Evolutionary conservation across 306 rosid species (phyloP).

Genomic region (Vicia faba): DNA sequence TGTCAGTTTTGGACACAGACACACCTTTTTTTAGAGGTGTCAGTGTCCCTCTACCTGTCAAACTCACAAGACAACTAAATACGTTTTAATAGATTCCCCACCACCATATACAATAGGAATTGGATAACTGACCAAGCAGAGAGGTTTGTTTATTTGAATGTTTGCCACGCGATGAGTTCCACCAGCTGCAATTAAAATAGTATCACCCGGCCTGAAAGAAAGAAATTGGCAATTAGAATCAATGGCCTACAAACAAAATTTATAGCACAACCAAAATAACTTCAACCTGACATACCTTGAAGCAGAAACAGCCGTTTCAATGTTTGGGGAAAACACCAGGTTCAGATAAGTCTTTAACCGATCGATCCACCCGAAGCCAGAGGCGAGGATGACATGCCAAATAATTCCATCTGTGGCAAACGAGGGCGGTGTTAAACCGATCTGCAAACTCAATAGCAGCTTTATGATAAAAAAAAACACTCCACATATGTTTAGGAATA

Average conservation of each 20-base stretch:
- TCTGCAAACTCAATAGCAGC: conserved; percentile 93
- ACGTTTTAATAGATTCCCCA: not conserved
- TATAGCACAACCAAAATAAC: conserved; percentile 2
- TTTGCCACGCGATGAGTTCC: conserved; percentile 71
- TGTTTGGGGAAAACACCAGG: conserved; percentile 77
- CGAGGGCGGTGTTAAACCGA: conserved; percentile 99
- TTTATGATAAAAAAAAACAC: conserved; percentile 51
- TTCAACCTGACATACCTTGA: conserved; percentile 56
- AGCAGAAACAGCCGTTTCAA: conserved; percentile 84
- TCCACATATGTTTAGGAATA: conserved; percentile 12
- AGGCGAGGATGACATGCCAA: conserved; percentile 93
- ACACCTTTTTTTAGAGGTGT: too few relatives aligned
- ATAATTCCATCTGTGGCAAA: conserved; percentile 98
- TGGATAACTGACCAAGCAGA: conserved; percentile 75
- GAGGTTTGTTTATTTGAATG: conserved; percentile 83
- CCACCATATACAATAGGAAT: conserved; percentile 16
- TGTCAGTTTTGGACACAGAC: too few relatives aligned
- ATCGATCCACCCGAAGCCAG: conserved; percentile 93
- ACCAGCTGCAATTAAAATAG: conserved; percentile 88
- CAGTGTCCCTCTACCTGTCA: not conserved
- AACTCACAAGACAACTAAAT: not conserved
- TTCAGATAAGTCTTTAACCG: conserved; percentile 63
- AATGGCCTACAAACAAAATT: not conserved
- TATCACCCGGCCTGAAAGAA: conserved; percentile 78
- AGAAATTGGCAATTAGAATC: conserved; percentile 28